Evolutionary conservation across 1,284 basidiomycete species (phyloP).

Genomic region (Rhodotorula sp.): DNA sequence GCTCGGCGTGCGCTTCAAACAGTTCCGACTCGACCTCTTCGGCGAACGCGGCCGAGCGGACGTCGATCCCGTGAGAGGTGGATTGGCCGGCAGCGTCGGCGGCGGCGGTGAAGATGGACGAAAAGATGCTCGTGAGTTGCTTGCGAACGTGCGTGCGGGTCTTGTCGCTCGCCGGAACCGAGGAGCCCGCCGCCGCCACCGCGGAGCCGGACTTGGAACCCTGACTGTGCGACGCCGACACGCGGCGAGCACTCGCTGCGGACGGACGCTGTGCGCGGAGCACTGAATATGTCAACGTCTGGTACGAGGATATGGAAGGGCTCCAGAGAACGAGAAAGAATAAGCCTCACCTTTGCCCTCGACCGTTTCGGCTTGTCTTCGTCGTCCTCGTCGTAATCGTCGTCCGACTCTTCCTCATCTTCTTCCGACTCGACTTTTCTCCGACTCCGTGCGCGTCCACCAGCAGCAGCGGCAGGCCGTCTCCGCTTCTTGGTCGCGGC

Average conservation of each 20-base stretch:
- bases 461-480: neutral
- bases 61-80: conserved; percentile 23
- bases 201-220: neutral
- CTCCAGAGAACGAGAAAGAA: neutral
- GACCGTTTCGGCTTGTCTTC: conserved; percentile 8
- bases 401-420: conserved; percentile 20
- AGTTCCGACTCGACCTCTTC: conserved; percentile 42
- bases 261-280: neutral
- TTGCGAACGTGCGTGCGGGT: conserved; percentile 33
- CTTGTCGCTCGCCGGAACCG: conserved; percentile 29
- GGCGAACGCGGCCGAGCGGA: conserved; percentile 34
- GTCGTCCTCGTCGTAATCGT: conserved; percentile 16
- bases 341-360: conserved; percentile 7
- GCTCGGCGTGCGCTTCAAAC: conserved; percentile 39
- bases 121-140: conserved; percentile 35
- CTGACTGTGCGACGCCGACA: neutral
- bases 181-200: neutral
- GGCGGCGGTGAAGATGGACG: conserved; percentile 33
- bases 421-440: conserved; percentile 7
- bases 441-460: neutral
- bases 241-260: neutral
- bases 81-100: neutral
- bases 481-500: conserved; percentile 1
- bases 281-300: no score
- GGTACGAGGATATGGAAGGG: neutral